phyloP scores from a whole-genome alignment of 306 rosid species.

The Coriaria nepalensis region DNA sequence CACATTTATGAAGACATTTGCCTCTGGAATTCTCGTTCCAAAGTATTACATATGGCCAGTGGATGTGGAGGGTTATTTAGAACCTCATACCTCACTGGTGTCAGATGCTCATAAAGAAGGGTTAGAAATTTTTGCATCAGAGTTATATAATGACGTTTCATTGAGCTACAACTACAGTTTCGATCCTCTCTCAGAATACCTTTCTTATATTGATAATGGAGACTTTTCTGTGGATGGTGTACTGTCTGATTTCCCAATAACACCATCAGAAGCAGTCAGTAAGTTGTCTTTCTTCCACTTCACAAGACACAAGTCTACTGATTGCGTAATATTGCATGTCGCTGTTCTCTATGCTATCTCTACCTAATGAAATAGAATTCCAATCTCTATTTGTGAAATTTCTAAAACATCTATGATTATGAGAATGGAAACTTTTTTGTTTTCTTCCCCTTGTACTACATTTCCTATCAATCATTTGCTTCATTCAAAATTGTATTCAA shows the following conservation, averaged over 20 bases:
- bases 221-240: constrained; percentile 76
- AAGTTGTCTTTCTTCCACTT: constrained; percentile 15
- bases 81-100: constrained; percentile 55
- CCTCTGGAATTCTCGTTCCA: constrained; percentile 79
- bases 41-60: constrained; percentile 70
- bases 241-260: constrained; percentile 69
- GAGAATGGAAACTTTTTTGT: no score
- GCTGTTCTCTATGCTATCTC: no score
- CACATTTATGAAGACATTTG: constrained; percentile 67
- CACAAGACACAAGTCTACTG: no score
- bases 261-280: constrained; percentile 62
- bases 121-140: constrained; percentile 60
- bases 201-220: constrained; percentile 52
- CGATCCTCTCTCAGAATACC: constrained; percentile 67
- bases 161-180: constrained; percentile 56
- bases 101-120: constrained; percentile 67
- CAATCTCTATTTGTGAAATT: no score
- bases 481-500: no score
- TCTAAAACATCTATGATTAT: no score
- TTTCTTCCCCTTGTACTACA: no score
- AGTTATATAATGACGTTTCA: constrained; percentile 46
- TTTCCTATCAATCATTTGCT: no score
- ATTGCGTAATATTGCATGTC: no score
- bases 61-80: constrained; percentile 28
- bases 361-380: no score